Conservation (phyloP, 1,139 yeast species). For the Kazachstania sp. region DNA sequence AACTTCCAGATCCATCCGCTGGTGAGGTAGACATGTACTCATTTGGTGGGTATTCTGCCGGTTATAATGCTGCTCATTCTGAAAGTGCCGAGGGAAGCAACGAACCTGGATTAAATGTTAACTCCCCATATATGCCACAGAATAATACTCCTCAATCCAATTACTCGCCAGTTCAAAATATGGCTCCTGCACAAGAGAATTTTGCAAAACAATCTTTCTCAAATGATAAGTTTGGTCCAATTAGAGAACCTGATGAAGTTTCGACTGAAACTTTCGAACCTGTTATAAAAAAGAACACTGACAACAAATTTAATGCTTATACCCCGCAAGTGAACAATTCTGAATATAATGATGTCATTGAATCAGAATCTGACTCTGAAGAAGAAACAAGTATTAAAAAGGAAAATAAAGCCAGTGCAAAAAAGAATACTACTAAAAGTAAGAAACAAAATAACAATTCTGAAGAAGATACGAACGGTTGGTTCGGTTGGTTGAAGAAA, state of each 20-base stretch:
- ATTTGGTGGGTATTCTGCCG: conserved; percentile 4
- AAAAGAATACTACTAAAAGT: conserved; percentile 15
- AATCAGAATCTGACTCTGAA: conserved; percentile 39
- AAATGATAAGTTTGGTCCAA: conserved; percentile 16
- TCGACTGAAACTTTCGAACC: conserved; percentile 23
- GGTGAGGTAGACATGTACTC: conserved; percentile 4
- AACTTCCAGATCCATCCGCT: background rate
- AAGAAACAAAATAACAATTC: conserved; percentile 17
- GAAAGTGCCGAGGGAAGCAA: background rate
- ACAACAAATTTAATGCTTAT: conserved; percentile 10
- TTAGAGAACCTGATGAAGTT: conserved; percentile 16
- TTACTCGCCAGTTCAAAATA: background rate
- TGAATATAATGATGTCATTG: conserved; percentile 38
- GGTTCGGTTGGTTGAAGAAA: conserved; percentile 41
- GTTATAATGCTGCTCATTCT: background rate
- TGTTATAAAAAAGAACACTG: conserved; percentile 15
- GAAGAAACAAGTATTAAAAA: conserved; percentile 16
- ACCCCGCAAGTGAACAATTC: conserved; percentile 8
- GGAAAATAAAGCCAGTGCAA: conserved; percentile 14
- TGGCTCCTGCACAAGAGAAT: background rate
- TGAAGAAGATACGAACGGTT: conserved; percentile 30
- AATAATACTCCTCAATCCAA: background rate
- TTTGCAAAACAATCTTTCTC: background rate
- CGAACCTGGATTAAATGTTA: background rate
- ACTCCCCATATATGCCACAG: background rate